phyloP scores from a whole-genome alignment of 805 yeast genomes.

The Zygosaccharomyces siamensis region DNA sequence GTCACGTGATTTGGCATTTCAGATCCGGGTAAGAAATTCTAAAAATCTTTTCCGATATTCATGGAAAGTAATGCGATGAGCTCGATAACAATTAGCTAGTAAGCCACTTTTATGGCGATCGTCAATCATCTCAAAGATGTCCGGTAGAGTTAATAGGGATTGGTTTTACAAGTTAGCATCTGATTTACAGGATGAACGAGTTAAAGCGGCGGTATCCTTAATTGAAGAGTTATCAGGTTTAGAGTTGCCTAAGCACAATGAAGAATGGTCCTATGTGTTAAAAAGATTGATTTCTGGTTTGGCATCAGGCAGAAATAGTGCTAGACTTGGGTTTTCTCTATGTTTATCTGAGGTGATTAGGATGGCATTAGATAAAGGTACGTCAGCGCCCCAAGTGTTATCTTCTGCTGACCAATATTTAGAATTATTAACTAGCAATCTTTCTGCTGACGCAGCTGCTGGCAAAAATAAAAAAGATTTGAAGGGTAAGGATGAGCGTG shows the following conservation, averaged over 20 bases:
- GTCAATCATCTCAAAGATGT: slow-evolving; percentile 1
- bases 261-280: slow-evolving; percentile 79
- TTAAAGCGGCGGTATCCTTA: slow-evolving; percentile 63
- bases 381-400: slow-evolving; percentile 17
- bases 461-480: slow-evolving; percentile 40
- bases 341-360: slow-evolving; percentile 67
- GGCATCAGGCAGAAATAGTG: slow-evolving; percentile 74
- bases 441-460: slow-evolving; percentile 40
- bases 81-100: neutral
- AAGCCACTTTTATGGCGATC: neutral
- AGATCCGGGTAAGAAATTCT: neutral
- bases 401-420: slow-evolving; percentile 22
- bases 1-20: neutral
- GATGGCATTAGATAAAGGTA: slow-evolving; percentile 27
- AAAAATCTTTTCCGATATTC: neutral
- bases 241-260: slow-evolving; percentile 30
- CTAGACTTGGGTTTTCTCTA: slow-evolving; percentile 83
- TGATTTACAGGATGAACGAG: slow-evolving; percentile 66
- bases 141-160: slow-evolving; percentile 53
- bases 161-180: slow-evolving; percentile 74
- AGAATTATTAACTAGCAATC: slow-evolving; percentile 19
- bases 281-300: slow-evolving; percentile 76
- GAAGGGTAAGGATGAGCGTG: slow-evolving; percentile 81
- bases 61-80: neutral
- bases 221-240: slow-evolving; percentile 52